A percentile compares a stretch with the other conserved stretches of the same genome.
These are phyloP conservation scores for Leucocoprinus leucothites DNA, from an alignment of 768 basidiomycete genomes.

Conservation along the genomic window DNA sequence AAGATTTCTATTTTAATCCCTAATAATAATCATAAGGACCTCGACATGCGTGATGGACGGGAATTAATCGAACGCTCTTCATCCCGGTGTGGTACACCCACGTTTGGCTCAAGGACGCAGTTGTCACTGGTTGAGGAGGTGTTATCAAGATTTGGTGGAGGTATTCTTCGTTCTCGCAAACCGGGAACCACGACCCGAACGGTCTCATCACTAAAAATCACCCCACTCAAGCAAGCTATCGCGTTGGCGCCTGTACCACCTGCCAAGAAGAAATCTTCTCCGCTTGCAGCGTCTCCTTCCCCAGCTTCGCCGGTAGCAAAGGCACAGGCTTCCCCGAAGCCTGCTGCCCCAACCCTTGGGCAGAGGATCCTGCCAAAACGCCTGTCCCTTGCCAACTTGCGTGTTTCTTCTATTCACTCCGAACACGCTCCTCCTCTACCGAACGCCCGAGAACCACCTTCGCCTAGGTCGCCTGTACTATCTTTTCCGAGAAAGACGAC, in stretches of 20 bases:
- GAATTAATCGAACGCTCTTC: conserved; percentile 38
- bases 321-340: conserved; percentile 9
- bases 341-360: not conserved
- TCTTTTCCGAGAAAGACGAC: conserved; percentile 12
- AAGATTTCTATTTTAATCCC: not conserved
- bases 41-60: conserved; percentile 20
- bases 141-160: conserved; percentile 36
- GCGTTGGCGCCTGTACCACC: conserved; percentile 3
- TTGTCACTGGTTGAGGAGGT: conserved; percentile 45
- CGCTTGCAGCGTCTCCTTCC: conserved; percentile 13
- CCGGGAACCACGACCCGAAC: not conserved
- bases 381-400: not conserved
- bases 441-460: conserved; percentile 4
- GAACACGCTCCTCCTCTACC: conserved; percentile 3
- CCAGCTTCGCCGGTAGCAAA: conserved; percentile 7
- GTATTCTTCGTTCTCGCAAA: conserved; percentile 19
- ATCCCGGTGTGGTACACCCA: conserved; percentile 59
- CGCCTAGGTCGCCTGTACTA: conserved; percentile 9
- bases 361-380: not conserved
- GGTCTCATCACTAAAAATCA: not conserved
- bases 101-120: conserved; percentile 53
- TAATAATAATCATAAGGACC: not conserved
- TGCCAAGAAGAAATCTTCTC: conserved; percentile 18
- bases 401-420: not conserved
- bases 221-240: conserved; percentile 5